Base-by-base conservation (phyloP, 148 eudicot species). In the Arbutus unedo region DNA sequence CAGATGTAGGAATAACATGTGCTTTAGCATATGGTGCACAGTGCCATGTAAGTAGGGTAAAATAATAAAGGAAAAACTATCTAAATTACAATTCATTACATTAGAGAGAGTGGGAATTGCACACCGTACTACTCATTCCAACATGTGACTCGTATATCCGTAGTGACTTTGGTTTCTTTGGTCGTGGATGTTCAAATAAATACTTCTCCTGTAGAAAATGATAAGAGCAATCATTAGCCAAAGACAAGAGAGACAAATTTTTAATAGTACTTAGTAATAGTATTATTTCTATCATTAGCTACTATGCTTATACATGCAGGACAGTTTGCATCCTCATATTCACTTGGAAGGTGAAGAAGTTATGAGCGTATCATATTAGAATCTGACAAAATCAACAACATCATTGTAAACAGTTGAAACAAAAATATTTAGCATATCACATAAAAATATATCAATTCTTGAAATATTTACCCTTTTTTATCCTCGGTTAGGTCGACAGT, bases 111-210 rank as follows among this genome's bases (percentile, higher is more conserved):
- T n/a, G 79, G 82, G 76, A 82, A 82, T 74, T 87, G 75, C 94
- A 66, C 81, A 96, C 98, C 97, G 88, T 91, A 79, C 98, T 96
- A 90, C 99, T 96, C 99, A 96, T 96, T 89, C 99, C 99, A 79
- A 96, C 87, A 84, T 96, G 99, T 43, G 94, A 82, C 88, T 94
- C 99, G 68, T 96, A 96, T 80, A 97, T 94, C 88, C 99, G 87
- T 10, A 97, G 91, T 44, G 99, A 97, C 77, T 92, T 80, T 83
- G 99, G 99, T 85, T 88, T 93, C 90, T 86, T 83, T 83, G 99
- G 99, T 85, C 90, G 95, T 82, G 96, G 93, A 87, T 97, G 98
- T 82, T 91, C 87, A 86, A 97, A 97, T 51, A 91, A 86, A 59
- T 97, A 91, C 80, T 86, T 93, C 76, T 94, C 99, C 99, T 97